phyloP scores from a whole-genome alignment of 1,284 basidiomycete species.

The Ustilago vetiveriae region DNA sequence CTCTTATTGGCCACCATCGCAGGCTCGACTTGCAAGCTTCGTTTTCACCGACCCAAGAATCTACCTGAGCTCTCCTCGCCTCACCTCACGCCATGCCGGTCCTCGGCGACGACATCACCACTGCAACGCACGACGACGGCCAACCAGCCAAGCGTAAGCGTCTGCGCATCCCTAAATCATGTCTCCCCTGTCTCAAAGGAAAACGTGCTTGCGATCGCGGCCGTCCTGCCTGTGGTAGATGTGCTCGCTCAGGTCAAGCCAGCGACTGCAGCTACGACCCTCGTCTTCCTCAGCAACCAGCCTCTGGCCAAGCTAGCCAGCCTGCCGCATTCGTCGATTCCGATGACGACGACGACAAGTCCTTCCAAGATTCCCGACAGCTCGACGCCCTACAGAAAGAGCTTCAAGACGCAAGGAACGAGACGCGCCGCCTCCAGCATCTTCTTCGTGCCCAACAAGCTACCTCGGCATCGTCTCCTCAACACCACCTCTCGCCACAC shows the following conservation, averaged over 20 bases:
- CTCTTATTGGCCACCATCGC: neutral
- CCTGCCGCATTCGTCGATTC: conserved; percentile 6
- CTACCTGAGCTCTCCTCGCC: no score
- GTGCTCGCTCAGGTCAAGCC: conserved; percentile 21
- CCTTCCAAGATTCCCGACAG: conserved; percentile 3
- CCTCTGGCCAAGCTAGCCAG: conserved; percentile 2
- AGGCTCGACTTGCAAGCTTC: neutral
- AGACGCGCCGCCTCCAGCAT: conserved; percentile 20
- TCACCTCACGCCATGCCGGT: conserved; percentile 8
- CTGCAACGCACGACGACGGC: conserved; percentile 32
- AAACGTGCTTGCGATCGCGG: conserved; percentile 47
- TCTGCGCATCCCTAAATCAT: conserved; percentile 47
- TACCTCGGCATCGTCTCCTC: conserved; percentile 2
- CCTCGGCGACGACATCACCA: conserved; percentile 8
- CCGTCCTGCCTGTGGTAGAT: conserved; percentile 38
- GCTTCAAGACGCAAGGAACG: conserved; percentile 20
- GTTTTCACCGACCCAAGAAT: no score
- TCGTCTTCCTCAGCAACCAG: conserved; percentile 22
- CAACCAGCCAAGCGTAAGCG: conserved; percentile 42
- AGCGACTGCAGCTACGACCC: conserved; percentile 39
- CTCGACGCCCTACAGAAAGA: conserved; percentile 12
- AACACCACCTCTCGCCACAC: neutral
- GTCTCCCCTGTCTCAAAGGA: conserved; percentile 43
- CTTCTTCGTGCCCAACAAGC: conserved; percentile 14
- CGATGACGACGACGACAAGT: conserved; percentile 23